Conservation (phyloP, 257 asterid genomes). For the Sherardia arvensis region DNA sequence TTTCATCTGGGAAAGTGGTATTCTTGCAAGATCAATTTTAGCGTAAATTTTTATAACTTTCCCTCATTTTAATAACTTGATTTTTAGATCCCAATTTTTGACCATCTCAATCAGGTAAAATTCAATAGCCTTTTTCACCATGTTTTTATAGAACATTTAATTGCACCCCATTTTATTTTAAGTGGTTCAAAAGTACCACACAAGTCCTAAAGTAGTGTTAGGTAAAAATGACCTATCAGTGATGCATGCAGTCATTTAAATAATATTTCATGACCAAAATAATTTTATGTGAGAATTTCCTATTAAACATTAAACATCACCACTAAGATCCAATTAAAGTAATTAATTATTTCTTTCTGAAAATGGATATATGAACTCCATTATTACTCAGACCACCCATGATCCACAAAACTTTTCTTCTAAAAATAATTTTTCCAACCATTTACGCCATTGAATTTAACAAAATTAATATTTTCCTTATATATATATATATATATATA, state of each 20-base stretch:
- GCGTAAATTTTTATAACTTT: too few relatives aligned
- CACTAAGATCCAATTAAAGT: background rate
- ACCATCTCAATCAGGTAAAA: background rate
- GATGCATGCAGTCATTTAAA: background rate
- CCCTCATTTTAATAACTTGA: too few relatives aligned
- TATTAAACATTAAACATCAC: too few relatives aligned
- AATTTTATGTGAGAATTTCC: background rate
- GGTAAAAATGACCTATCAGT: constrained; percentile 1
- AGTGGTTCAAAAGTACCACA: background rate
- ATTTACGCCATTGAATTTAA: too few relatives aligned
- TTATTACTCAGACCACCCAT: too few relatives aligned
- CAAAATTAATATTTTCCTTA: too few relatives aligned
- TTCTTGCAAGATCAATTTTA: too few relatives aligned
- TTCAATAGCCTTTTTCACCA: background rate
- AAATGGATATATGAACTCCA: background rate
- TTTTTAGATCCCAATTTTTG: too few relatives aligned
- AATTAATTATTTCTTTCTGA: background rate
- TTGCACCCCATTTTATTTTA: background rate
- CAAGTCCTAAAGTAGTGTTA: background rate
- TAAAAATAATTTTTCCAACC: too few relatives aligned
- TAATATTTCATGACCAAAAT: background rate
- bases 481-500: too few relatives aligned
- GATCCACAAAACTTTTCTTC: too few relatives aligned
- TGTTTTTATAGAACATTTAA: background rate
- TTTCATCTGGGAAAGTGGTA: background rate